Evolutionary conservation across 2,329 filamentous ascomycete genomes (phyloP), one percentile per base, ranked within the genome.

Genomic region (Akanthomyces lecanii): DNA sequence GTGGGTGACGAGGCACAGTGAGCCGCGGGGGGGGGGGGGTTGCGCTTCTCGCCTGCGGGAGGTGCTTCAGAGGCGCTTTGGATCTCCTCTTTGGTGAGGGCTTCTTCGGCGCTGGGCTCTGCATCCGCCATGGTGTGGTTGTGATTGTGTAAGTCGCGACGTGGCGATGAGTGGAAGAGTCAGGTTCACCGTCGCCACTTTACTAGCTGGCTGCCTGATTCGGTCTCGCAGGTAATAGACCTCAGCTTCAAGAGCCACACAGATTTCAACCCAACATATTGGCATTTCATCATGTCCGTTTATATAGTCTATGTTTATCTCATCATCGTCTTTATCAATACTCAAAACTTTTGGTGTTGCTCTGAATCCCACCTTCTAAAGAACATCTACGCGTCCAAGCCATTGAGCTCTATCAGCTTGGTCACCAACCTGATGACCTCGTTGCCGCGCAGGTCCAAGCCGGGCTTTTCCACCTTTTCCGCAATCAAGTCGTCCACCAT

Each of bases 401-500:
- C 95, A 78, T 98, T 92, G 70, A 96, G 82, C 76, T 97, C 91
- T 69, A 98, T 89, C 76, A 98, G 80, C 76, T 85, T 88, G 68
- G 87, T 85, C 61, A 97, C 93, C 66, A 91, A 77, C 70, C 82
- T 85, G 64, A 98, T 89, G 30, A 97, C 87, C 69, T 89, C 87
- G 63, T 82, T 83, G 51, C 81, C 78, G 63, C 78, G 78, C 42
- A 87, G 72, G 52, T 87, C 85, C 63, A 84, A 72, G 14, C 81
- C 82, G 0, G 91, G 91, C 66, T 90, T 87, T 72, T 93, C 91
- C 55, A 97, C 86, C 75, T 92, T 92, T 67, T 84, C 81, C 63
- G 89, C 89, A 70, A 99, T 84, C 65, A 96, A 81, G 67, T 89
- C 86, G 77, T 99, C 95, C 61, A 99, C 82, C 87, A 98, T 90